A percentile compares a stretch with the other conserved stretches of the same genome.
Evolutionary conservation across 306 rosid genomes (phyloP).

Genomic region (Dalbergia oliveri): DNA sequence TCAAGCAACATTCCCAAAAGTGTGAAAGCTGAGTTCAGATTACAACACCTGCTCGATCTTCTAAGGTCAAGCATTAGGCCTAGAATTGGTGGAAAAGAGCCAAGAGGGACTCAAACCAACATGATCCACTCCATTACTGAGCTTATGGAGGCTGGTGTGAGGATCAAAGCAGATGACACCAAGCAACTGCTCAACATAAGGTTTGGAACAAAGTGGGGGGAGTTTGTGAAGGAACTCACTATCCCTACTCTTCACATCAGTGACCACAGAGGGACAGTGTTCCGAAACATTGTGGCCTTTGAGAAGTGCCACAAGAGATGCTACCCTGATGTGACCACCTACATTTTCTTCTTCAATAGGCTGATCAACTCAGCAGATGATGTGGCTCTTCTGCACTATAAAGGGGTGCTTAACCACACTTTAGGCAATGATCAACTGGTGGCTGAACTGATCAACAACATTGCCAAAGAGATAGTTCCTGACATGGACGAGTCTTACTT

Average conservation of each 20-base stretch:
- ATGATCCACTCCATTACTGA: constrained; percentile 48
- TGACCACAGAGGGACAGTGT: constrained; percentile 56
- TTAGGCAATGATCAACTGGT: constrained; percentile 47
- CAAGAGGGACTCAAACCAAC: constrained; percentile 33
- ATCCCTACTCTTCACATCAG: constrained; percentile 50
- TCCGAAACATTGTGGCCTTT: constrained; percentile 58
- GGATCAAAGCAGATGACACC: constrained; percentile 31
- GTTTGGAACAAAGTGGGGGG: neutral
- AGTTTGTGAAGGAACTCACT: neutral
- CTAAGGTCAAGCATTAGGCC: constrained; percentile 43
- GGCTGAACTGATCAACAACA: constrained; percentile 52
- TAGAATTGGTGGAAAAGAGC: neutral
- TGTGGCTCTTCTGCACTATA: constrained; percentile 50
- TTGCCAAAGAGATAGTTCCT: constrained; percentile 47
- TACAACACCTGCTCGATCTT: constrained; percentile 54
- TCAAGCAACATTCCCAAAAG: neutral
- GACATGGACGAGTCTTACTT: constrained; percentile 50
- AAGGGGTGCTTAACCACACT: constrained; percentile 54
- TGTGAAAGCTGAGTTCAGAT: neutral
- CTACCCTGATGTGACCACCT: constrained; percentile 54
- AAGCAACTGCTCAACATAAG: constrained; percentile 40
- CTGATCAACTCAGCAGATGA: constrained; percentile 54
- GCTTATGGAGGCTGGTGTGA: constrained; percentile 51
- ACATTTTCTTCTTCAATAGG: constrained; percentile 61
- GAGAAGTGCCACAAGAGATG: constrained; percentile 58